Base-by-base conservation (phyloP, 352 stramenopile genomes). In the Stramenopiles sp. region DNA sequence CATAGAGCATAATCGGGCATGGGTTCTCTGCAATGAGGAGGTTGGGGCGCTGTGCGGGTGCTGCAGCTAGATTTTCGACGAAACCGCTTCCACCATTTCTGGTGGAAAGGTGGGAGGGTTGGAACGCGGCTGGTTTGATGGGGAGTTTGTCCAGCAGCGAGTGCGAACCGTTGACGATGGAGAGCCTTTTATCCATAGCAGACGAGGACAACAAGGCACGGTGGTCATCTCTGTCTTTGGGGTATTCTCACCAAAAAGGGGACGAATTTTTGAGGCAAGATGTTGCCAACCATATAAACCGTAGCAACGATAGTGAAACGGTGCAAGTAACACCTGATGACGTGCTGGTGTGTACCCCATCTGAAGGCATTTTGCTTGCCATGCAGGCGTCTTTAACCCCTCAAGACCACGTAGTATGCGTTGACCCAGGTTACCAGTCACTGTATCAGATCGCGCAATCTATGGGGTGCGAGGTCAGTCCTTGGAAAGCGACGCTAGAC, bases 361-460 rank as follows among this genome's bases (percentile, higher is more conserved):
- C 86, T 35, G 84, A 89, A 74, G 84, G 82, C 33, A 89, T 89
- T 74, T 89, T 82, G 68, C 78, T 86, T 68, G 80, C 75, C 48
- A 81, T 87, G 75, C 79, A 81, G 31, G 78, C 80, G 35, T 77
- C 89, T 1, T 80, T 88, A 3, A n/a, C 49, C 6, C 74, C 79
- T 4, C 77, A 35, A 25, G 84, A 89, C 78, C 77, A 87, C 68
- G 83, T 88, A 30, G 81, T 89, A 32, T 78, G 77, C 32, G 75
- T 82, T 1, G 76, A 74, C 1, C 84, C 84, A 0, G 81, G 74
- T 31, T 89, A 89, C 76, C 84, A 89, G 77, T 84, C 80, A 31
- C 74, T 87, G 1, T 78, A 75, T 3, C 77, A 78, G 0, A 77
- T 85, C 18, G 81, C 82, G 18, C 71, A 79, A 53, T 80, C 77